Base-by-base conservation (phyloP, 768 basidiomycete species). In the Austroboletus eburneus region DNA sequence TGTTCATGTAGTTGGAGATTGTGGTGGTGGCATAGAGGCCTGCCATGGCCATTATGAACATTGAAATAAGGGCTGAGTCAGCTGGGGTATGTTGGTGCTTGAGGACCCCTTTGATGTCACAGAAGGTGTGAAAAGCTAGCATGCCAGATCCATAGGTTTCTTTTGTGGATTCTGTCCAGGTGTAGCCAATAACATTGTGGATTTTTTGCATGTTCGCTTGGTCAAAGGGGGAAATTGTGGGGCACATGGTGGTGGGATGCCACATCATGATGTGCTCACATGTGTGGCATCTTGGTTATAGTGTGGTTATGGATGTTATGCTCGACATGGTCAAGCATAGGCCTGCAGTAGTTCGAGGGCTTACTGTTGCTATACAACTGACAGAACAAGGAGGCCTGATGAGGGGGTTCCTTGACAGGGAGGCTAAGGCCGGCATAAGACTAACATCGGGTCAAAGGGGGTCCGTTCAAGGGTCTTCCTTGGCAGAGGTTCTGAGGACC, bases 51-150 rank as follows among this genome's bases (percentile, higher is more conserved):
- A 62, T 42, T 1, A 62, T 35, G 37, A 62, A 65, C 0, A 40
- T 13, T 0, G 46, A 42, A 0, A 65, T 42, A 5, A 65, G 42
- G 0, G 29, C 18, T 0, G 51, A 6, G 10, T 5, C 2, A 0
- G 50, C 55, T 0, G 64, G 60, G 0, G 46, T 24, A 0, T 51
- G 39, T 8, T 23, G 33, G 0, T 42, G 14, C 72, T 41, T 39
- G 0, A 34, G 34, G 0, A 51, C 13, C 0, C 7, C 18, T 6
- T 36, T 41, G 6, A 10, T 17, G 3, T 45, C 24, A 5, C 44
- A 45, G 36, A 45, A 45, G 0, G 25, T 22, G 27, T 45, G 36
- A 36, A 45, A 45, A 0, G 25, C 44, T 0, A 45, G 21, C 5
- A 45, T 25, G 1, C 36, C 35, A 0, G 43, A 29, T 0, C 43